Evolutionary conservation across 2,329 filamentous ascomycete genomes (phyloP), one percentile per base, ranked within the genome.

Genomic region (Claviceps fusiformis): DNA sequence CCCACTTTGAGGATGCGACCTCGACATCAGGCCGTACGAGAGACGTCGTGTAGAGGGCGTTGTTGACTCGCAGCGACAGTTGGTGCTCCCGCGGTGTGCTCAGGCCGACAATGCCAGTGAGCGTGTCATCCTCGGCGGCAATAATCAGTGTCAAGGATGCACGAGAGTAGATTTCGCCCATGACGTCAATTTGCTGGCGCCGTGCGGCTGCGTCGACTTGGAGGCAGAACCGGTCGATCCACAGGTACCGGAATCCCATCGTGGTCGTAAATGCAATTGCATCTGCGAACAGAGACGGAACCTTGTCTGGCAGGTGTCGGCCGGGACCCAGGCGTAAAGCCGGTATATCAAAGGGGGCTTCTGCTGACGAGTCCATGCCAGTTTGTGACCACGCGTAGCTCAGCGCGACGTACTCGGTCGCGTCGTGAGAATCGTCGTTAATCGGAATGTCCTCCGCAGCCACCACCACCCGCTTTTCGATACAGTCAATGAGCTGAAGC

Each of bases 201-300:
- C 62, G 61, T 35, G 64, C 63, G n/a, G 58, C 50, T 1, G 57
- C 57, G n/a, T 62, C 62, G 24, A 62, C 62, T 54, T 64, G 63
- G 31, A 69, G 62, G 55, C 70, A 72, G 54, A 66, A 69, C 11
- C 62, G 64, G 52, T 72, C 68, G 8, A 71, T 63, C 68, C 69
- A 72, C 39, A 72, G 61, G 58, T 71, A 71, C 27, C 62, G 67
- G 15, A 64, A 68, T 6, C 68, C 70, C 31, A 72, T 61, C 19
- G 61, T 59, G 35, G 52, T 58, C 15, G 68, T 66, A 5, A 70
- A 57, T 2, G 62, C 54, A 48, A 71, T 63, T 15, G 70, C 67
- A 55, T 72, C 70, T 6, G 60, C 55, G 41, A 71, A 61, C 10
- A 71, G 55, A 19, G 61, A 58, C 10, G 68, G 66, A 2, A 70